phyloP scores from a whole-genome alignment of 208 protist genomes.

The Acanthamoeba triangularis region DNA sequence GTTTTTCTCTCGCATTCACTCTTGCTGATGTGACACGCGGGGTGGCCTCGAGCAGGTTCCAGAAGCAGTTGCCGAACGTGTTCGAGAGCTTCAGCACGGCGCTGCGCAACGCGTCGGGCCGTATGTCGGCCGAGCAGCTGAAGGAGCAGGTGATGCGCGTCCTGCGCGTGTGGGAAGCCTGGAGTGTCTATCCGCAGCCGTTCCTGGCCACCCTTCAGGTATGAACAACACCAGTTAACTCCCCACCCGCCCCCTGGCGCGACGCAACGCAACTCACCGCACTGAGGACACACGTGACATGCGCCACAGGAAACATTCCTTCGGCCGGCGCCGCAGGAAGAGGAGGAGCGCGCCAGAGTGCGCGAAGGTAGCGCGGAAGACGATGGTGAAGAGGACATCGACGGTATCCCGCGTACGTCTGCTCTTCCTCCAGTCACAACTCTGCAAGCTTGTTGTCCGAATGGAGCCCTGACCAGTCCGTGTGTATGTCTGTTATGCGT shows the following conservation, averaged over 20 bases:
- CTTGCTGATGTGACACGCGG: neutral
- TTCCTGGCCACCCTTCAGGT: constrained; percentile 47
- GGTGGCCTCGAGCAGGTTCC: constrained; percentile 45
- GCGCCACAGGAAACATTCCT: neutral
- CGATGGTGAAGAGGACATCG: neutral
- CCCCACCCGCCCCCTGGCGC: too few species aligned
- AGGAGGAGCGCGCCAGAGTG: neutral
- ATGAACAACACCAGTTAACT: neutral
- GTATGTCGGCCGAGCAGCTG: constrained; percentile 77
- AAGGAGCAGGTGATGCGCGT: constrained; percentile 80
- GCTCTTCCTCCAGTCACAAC: too few species aligned
- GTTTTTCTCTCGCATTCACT: neutral
- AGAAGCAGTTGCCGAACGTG: constrained; percentile 49
- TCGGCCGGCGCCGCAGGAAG: neutral
- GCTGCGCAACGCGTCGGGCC: constrained; percentile 38
- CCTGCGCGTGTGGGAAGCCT: constrained; percentile 81
- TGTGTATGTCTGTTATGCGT: too few species aligned
- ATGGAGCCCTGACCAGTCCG: too few species aligned
- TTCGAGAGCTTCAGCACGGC: constrained; percentile 77
- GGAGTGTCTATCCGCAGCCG: constrained; percentile 77
- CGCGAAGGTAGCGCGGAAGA: neutral
- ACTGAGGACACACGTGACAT: neutral
- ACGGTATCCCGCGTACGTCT: constrained; percentile 9
- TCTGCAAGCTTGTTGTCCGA: too few species aligned
- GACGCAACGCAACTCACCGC: neutral